A percentile compares a stretch with the other conserved stretches of the same genome.
phyloP scores from a whole-genome alignment of 257 asterid species.

The Salvia splendens region DNA sequence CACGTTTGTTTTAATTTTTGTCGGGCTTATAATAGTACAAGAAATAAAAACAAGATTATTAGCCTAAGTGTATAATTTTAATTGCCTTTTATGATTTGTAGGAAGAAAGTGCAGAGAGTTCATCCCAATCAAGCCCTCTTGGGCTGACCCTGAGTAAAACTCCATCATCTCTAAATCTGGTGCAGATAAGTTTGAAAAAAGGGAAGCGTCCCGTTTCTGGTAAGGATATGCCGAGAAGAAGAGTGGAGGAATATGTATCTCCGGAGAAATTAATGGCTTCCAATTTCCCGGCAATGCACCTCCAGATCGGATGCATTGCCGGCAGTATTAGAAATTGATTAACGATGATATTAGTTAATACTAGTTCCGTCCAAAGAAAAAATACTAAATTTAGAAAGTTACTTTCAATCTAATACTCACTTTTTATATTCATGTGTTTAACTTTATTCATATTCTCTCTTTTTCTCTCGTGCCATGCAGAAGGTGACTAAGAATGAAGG shows the following conservation, averaged over 20 bases:
- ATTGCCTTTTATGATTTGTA: not conserved
- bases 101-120: conserved; percentile 37
- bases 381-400: no score
- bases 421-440: no score
- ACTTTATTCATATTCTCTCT: no score
- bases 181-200: conserved; percentile 29
- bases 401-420: no score
- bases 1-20: no score
- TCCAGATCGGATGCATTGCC: conserved; percentile 54
- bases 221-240: not conserved
- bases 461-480: conserved; percentile 26
- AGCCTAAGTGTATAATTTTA: no score
- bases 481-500: conserved; percentile 51
- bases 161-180: conserved; percentile 46
- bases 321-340: conserved; percentile 46
- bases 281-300: conserved; percentile 50
- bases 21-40: no score
- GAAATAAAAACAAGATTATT: no score
- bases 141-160: conserved; percentile 52
- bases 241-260: conserved; percentile 26
- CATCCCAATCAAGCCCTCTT: conserved; percentile 36
- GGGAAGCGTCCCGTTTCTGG: conserved; percentile 8
- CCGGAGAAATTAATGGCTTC: conserved; percentile 63
- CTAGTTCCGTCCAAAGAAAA: no score
- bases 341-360: no score